Evolutionary conservation across 768 basidiomycete genomes (phyloP).

Genomic region (Coprinellus aureogranulatus): DNA sequence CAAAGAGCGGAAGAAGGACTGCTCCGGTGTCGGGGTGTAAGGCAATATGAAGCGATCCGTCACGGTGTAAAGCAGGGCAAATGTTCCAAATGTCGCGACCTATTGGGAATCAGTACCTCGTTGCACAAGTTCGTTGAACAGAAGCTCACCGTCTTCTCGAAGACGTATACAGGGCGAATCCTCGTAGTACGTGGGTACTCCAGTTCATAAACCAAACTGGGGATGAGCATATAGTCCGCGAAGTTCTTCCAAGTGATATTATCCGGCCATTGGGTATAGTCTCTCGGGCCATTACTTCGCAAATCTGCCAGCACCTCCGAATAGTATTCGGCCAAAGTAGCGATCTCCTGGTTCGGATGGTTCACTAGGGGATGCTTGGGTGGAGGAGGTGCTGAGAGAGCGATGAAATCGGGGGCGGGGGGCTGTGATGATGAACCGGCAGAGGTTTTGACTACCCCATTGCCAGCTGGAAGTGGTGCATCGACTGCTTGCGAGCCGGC

Average conservation of each 20-base stretch:
- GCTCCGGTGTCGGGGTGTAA: conserved; percentile 61
- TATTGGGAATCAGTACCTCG: conserved; percentile 20
- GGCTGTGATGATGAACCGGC: background rate
- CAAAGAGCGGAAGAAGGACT: conserved; percentile 72
- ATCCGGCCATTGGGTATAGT: conserved; percentile 72
- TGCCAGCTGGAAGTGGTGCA: too few species aligned
- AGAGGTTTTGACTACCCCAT: background rate
- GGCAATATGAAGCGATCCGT: conserved; percentile 95
- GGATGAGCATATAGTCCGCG: conserved; percentile 80
- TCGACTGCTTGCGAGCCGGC: background rate
- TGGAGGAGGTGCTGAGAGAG: conserved; percentile 7
- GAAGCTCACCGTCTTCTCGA: conserved; percentile 60
- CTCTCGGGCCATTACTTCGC: conserved; percentile 62
- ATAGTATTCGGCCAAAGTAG: conserved; percentile 70
- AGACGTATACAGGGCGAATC: conserved; percentile 77
- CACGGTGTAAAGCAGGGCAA: conserved; percentile 88
- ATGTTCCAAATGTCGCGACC: conserved; percentile 93
- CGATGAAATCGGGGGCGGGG: background rate
- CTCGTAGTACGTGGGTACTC: conserved; percentile 92
- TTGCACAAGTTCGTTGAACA: background rate
- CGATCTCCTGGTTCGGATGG: conserved; percentile 65
- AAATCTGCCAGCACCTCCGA: conserved; percentile 77
- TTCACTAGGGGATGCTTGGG: conserved; percentile 50
- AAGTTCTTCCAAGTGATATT: conserved; percentile 85
- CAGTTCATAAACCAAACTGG: conserved; percentile 92